Evolutionary conservation across 78 protist species (phyloP).

Genomic region (Emiliania huxleyi): DNA sequence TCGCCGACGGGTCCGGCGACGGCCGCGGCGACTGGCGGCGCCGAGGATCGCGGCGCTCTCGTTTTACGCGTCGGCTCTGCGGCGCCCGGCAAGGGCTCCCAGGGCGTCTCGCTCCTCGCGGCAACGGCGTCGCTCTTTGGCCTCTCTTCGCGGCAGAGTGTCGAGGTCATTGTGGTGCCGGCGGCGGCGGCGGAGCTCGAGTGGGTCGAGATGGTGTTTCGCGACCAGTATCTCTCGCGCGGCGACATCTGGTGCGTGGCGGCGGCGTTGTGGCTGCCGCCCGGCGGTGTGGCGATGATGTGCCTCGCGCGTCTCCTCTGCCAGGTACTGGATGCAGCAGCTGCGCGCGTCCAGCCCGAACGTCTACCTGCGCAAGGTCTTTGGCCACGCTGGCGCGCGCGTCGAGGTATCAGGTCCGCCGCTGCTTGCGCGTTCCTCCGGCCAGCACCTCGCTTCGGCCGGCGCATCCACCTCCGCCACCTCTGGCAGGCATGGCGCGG

Average conservation of each 20-base stretch:
- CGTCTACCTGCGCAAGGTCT: neutral
- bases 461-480: too few relatives aligned
- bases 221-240: slow-evolving; percentile 71
- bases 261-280: neutral
- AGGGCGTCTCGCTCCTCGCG: neutral
- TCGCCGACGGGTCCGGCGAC: neutral
- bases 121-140: neutral
- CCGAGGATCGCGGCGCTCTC: neutral
- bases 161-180: neutral
- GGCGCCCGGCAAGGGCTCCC: neutral
- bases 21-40: neutral
- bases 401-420: neutral
- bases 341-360: too few relatives aligned
- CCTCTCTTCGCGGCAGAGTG: neutral
- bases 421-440: too few relatives aligned
- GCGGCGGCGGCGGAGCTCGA: neutral
- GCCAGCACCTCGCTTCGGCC: too few relatives aligned
- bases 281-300: too few relatives aligned
- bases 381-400: neutral
- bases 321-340: neutral
- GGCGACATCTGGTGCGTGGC: slow-evolving; percentile 61
- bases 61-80: neutral
- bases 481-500: neutral
- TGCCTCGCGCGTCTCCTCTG: too few relatives aligned
- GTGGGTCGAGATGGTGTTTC: slow-evolving; percentile 39